A percentile compares a stretch with the other conserved stretches of the same genome.
Conservation (phyloP, 768 basidiomycete species). For the Rubroboletus pulcherrimus region DNA sequence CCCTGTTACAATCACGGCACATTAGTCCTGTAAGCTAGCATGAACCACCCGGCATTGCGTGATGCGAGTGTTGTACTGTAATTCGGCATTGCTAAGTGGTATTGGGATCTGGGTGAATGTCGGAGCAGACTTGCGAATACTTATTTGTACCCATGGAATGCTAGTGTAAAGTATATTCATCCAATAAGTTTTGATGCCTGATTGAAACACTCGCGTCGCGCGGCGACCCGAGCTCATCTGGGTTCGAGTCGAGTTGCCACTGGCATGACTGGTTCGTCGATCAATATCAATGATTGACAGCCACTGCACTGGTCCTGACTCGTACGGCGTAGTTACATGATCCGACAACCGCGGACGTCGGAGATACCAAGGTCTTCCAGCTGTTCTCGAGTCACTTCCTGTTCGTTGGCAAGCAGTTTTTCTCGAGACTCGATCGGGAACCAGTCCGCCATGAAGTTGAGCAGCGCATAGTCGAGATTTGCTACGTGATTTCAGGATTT, state of each 20-base stretch:
- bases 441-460: slow-evolving; percentile 90
- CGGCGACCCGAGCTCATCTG: not conserved
- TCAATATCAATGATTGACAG: not conserved
- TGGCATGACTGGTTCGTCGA: not conserved
- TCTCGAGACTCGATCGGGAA: slow-evolving; percentile 79
- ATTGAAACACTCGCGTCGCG: not conserved
- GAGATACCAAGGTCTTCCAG: slow-evolving; percentile 58
- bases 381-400: slow-evolving; percentile 69
- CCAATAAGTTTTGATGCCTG: not conserved
- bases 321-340: slow-evolving; percentile 35
- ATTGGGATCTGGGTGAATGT: too few relatives aligned
- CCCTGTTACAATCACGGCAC: too few relatives aligned
- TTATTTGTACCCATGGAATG: not conserved
- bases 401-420: slow-evolving; percentile 73
- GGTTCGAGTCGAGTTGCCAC: not conserved
- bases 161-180: not conserved
- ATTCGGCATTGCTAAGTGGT: too few relatives aligned
- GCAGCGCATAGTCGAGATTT: slow-evolving; percentile 74
- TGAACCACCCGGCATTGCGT: too few relatives aligned
- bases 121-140: too few relatives aligned
- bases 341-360: slow-evolving; percentile 31
- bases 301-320: too few relatives aligned
- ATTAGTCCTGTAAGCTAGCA: too few relatives aligned
- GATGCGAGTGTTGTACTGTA: too few relatives aligned
- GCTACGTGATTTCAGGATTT: slow-evolving; percentile 35